Evolutionary conservation across 2,329 filamentous ascomycete species (phyloP).

Genomic region (Talaromyces sp.): DNA sequence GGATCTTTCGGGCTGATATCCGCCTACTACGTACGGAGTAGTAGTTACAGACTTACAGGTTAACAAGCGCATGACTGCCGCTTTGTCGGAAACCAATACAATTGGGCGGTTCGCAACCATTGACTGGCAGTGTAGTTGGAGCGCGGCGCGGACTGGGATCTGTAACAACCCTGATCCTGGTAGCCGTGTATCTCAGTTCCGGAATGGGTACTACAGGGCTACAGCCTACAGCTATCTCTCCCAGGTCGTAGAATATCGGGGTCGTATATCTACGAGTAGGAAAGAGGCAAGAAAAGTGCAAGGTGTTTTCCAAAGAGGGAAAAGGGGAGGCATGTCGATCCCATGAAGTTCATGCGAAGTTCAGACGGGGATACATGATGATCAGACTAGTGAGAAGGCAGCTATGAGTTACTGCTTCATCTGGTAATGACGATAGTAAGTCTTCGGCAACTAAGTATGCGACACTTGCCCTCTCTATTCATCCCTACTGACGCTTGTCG

Average conservation of each 20-base stretch:
- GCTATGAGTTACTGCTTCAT: no score
- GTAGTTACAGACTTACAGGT: no score
- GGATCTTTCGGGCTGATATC: background rate
- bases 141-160: background rate
- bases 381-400: no score
- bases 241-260: background rate
- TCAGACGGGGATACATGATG: background rate
- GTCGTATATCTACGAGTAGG: background rate
- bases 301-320: background rate
- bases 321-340: background rate
- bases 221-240: background rate
- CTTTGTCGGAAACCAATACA: background rate
- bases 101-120: conserved; percentile 4
- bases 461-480: no score
- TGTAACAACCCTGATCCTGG: conserved; percentile 7
- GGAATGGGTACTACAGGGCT: background rate
- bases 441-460: no score
- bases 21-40: no score
- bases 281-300: background rate
- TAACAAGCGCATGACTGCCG: background rate
- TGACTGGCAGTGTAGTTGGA: background rate
- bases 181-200: background rate
- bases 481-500: no score
- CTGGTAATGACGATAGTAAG: no score
- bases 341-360: no score